Evolutionary conservation across 352 stramenopile species (phyloP).

Genomic region (Phytophthora cactorum): DNA sequence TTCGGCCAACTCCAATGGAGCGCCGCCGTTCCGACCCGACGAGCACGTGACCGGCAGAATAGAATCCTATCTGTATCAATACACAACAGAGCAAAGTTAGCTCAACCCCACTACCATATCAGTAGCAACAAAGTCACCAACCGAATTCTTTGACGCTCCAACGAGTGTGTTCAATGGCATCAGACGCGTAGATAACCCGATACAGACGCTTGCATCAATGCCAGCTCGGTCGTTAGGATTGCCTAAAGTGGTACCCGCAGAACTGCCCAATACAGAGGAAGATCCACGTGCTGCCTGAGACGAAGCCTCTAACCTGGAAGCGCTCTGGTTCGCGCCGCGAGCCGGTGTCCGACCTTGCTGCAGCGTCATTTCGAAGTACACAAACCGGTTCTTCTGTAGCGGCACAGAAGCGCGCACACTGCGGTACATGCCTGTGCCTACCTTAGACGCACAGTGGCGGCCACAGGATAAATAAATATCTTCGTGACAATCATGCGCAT

Average conservation of each 20-base stretch:
- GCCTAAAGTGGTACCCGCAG: background rate
- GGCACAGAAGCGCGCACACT: constrained; percentile 74
- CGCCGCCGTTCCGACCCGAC: constrained; percentile 61
- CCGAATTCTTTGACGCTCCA: constrained; percentile 79
- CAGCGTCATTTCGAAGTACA: constrained; percentile 90
- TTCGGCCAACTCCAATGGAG: constrained; percentile 60
- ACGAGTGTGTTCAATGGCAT: constrained; percentile 86
- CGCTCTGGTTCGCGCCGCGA: constrained; percentile 26
- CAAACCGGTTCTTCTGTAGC: constrained; percentile 67
- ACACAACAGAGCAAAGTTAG: constrained; percentile 12
- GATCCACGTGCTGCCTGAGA: constrained; percentile 14
- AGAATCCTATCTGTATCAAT: constrained; percentile 73
- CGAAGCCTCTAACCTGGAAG: constrained; percentile 22
- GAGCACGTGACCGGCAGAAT: constrained; percentile 81
- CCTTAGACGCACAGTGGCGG: constrained; percentile 83
- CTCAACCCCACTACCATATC: background rate
- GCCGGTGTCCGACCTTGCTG: constrained; percentile 48
- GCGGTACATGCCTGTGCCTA: constrained; percentile 74
- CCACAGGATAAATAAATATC: constrained; percentile 89
- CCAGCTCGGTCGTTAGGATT: constrained; percentile 25
- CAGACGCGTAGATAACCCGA: constrained; percentile 74
- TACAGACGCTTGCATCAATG: constrained; percentile 75
- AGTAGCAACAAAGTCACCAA: constrained; percentile 30
- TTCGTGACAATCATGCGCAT: constrained; percentile 79
- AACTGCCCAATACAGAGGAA: constrained; percentile 7